phyloP scores from a whole-genome alignment of 257 asterid genomes.

The Datura wrightii region DNA sequence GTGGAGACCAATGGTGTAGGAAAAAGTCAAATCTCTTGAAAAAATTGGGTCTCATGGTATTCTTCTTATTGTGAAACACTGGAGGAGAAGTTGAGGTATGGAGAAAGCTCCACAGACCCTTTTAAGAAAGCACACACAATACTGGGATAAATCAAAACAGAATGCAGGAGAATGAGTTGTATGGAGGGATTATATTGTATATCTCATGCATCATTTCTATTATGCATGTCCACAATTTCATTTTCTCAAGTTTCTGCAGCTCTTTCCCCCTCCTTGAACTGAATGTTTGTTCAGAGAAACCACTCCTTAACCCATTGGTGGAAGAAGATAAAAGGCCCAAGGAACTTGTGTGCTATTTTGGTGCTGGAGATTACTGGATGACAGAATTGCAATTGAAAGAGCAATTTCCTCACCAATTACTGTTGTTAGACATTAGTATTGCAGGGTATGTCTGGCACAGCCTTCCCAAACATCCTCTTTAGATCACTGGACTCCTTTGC shows the following conservation, averaged over 20 bases:
- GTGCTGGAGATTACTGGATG: background rate
- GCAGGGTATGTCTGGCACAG: background rate
- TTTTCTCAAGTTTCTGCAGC: background rate
- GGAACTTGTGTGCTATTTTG: background rate
- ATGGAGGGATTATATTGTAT: background rate
- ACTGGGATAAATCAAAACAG: background rate
- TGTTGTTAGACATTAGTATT: background rate
- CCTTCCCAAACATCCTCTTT: background rate
- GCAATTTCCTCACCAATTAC: background rate
- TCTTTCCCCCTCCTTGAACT: background rate
- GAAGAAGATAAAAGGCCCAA: background rate
- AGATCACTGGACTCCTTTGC: background rate
- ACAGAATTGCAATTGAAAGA: background rate
- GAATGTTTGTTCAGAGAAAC: conserved; percentile 20
- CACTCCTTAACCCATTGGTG: background rate
- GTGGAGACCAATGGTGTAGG: background rate
- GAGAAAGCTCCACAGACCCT: background rate
- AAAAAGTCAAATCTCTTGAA: background rate
- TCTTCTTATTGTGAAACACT: background rate
- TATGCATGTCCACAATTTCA: background rate
- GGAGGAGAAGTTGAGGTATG: background rate
- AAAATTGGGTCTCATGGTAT: conserved; percentile 6
- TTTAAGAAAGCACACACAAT: background rate
- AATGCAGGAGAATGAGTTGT: background rate
- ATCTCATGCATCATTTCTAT: background rate